Evolutionary conservation across 257 asterid species (phyloP).

Genomic region (Plectranthus barbatus): DNA sequence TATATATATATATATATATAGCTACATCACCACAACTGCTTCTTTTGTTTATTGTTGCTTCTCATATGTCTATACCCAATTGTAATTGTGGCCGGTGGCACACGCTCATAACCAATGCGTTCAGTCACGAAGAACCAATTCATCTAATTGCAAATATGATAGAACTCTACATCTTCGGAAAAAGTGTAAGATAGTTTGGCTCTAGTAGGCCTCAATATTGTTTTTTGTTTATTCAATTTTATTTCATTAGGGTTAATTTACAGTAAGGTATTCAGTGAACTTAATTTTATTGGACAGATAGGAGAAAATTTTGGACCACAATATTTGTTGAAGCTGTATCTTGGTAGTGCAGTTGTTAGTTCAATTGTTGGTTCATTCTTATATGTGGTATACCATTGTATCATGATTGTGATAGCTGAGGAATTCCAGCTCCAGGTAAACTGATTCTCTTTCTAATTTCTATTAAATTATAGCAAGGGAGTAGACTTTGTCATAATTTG

Average conservation of each 20-base stretch:
- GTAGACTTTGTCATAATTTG: background rate
- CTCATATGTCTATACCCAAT: slow-evolving; percentile 75
- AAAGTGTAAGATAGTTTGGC: slow-evolving; percentile 68
- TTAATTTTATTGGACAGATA: slow-evolving; percentile 38
- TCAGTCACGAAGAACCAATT: slow-evolving; percentile 57
- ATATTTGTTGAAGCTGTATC: slow-evolving; percentile 68
- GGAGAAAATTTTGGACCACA: slow-evolving; percentile 71
- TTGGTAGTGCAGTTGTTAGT: slow-evolving; percentile 90
- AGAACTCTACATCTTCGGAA: slow-evolving; percentile 81
- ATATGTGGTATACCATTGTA: slow-evolving; percentile 62
- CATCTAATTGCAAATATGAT: slow-evolving; percentile 70
- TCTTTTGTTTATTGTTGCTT: slow-evolving; percentile 8
- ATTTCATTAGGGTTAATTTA: background rate
- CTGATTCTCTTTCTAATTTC: background rate
- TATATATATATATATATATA: no score
- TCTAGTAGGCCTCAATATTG: background rate
- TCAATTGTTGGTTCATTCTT: slow-evolving; percentile 73
- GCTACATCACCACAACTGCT: background rate
- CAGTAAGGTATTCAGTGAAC: background rate
- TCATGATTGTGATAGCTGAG: slow-evolving; percentile 56
- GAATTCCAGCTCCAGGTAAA: slow-evolving; percentile 52
- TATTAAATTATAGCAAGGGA: background rate
- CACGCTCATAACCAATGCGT: slow-evolving; percentile 75
- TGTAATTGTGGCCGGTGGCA: slow-evolving; percentile 70
- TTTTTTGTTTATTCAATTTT: background rate